A percentile compares a stretch with the other conserved stretches of the same genome.
Conservation (phyloP, 306 rosid species). For the Purshia tridentata region DNA sequence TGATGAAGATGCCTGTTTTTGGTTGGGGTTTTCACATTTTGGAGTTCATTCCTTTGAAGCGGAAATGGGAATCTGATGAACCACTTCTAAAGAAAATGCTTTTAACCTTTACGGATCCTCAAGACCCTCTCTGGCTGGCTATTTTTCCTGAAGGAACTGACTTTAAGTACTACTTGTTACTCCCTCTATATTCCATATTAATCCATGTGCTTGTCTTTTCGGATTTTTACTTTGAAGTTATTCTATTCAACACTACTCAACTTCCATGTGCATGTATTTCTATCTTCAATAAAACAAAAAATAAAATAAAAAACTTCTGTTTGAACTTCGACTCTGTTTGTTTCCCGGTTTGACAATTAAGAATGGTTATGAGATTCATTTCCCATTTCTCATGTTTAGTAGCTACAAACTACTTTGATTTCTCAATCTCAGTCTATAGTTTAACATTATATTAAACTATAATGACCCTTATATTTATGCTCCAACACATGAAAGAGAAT, state of each 20-base stretch:
- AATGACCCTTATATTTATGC: too few species aligned
- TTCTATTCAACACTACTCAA: neutral
- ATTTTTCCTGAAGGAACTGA: conserved; percentile 98
- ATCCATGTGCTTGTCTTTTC: conserved; percentile 10
- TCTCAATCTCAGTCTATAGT: too few species aligned
- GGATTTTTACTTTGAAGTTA: conserved; percentile 16
- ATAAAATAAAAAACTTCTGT: too few species aligned
- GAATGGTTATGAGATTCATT: too few species aligned
- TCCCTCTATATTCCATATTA: conserved; percentile 14
- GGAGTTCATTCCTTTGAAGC: conserved; percentile 90
- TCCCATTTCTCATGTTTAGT: too few species aligned
- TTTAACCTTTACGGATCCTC: conserved; percentile 58
- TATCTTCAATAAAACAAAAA: neutral
- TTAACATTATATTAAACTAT: too few species aligned
- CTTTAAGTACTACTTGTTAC: conserved; percentile 56
- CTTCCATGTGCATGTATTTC: neutral
- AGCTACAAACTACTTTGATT: too few species aligned
- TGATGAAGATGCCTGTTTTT: conserved; percentile 87
- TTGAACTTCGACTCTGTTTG: too few species aligned
- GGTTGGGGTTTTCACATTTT: conserved; percentile 96
- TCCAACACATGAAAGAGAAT: too few species aligned
- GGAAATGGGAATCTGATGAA: conserved; percentile 92
- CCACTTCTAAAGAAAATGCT: conserved; percentile 49
- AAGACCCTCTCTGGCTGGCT: conserved; percentile 83
- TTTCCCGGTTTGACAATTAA: too few species aligned